Evolutionary conservation across 2,329 filamentous ascomycete genomes (phyloP).

Genomic region (Penicillium sp.): DNA sequence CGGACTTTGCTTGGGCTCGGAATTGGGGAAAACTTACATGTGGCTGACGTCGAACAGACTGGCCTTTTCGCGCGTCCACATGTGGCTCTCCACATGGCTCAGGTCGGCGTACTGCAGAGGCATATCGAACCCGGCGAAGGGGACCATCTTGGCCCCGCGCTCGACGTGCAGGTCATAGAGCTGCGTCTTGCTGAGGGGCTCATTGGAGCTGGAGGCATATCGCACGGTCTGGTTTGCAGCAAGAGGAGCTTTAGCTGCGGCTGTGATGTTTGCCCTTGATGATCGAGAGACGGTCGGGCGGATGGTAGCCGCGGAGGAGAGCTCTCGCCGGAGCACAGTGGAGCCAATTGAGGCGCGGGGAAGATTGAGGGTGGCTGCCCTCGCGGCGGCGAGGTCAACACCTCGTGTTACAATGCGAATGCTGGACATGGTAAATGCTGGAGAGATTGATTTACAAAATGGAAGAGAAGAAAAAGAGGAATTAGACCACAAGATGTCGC

Average conservation of each 20-base stretch:
- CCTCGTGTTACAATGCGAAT: conserved; percentile 31
- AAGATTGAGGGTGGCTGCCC: conserved; percentile 24
- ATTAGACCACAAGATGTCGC: conserved; percentile 11
- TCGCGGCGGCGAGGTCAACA: conserved; percentile 29
- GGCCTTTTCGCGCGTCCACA: conserved; percentile 80
- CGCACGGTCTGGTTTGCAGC: conserved; percentile 22
- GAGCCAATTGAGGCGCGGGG: conserved; percentile 34
- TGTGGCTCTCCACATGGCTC: conserved; percentile 78
- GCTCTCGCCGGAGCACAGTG: conserved; percentile 27
- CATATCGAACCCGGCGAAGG: conserved; percentile 92
- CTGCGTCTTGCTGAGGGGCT: conserved; percentile 53
- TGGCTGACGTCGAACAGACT: conserved; percentile 95
- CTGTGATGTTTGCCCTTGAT: conserved; percentile 12
- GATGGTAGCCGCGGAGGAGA: conserved; percentile 28
- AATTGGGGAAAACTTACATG: too few species aligned
- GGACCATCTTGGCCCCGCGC: conserved; percentile 86
- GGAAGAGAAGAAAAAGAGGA: conserved; percentile 13
- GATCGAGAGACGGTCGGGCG: conserved; percentile 21
- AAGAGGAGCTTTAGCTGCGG: conserved; percentile 14
- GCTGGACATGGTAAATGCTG: conserved; percentile 29
- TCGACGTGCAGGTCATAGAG: conserved; percentile 74
- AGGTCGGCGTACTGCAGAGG: conserved; percentile 80
- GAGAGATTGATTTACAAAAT: conserved; percentile 15
- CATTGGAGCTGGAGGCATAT: conserved; percentile 33
- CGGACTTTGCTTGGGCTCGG: too few species aligned